Evolutionary conservation across 495 filamentous ascomycete species (phyloP), one percentile per base, ranked within the genome.

Genomic region (Glarea lozoyensis): DNA sequence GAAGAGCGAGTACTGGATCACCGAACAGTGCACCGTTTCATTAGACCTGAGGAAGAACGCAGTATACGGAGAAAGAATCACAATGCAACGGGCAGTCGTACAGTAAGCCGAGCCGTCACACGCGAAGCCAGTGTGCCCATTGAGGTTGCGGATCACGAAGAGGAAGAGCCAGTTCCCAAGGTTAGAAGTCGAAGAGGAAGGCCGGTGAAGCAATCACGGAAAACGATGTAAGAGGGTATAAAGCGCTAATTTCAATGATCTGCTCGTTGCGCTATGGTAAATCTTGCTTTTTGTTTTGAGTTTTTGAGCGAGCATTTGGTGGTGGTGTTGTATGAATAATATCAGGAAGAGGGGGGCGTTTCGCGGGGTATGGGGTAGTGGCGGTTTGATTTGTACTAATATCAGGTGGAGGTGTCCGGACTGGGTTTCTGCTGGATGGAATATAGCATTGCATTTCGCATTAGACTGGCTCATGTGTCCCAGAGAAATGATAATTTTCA

Each of bases 1-100:
- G 88, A 94, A 55, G 81, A 84, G 42, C 69, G 84, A 1, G 60
- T 88, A 5, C 69, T 86, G 52, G 84, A 89, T 47, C 84, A 88
- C 48, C 64, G 84, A 18, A 74, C 65, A 0, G 65, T 89, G 11
- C 78, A 88, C 55, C 72, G 84, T 9, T 88, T 87, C 53, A 53
- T 89, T 18, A 67, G 64, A 12, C 69, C 75, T 0, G 69, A 81
- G 11, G 82, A 86, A 44, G 83, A 88, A 56, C 70, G 70, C 0
- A 68, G 60, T 40, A 64, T 77, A 9, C 66, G 73, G 1, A 51
- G 46, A 34, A 16, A 45, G 16, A 45, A 40, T 22, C 23, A 43
- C 7, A 47, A 43, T 18, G 19, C 21, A 10, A 49, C 45, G 3
- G 52, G 36, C 17, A 53, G 53, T 36, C 21, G 64, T 59, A 16